A percentile compares a stretch with the other conserved stretches of the same genome.
phyloP scores from a whole-genome alignment of 2,329 filamentous ascomycete species.

The Dothiorella sarmentorum region DNA sequence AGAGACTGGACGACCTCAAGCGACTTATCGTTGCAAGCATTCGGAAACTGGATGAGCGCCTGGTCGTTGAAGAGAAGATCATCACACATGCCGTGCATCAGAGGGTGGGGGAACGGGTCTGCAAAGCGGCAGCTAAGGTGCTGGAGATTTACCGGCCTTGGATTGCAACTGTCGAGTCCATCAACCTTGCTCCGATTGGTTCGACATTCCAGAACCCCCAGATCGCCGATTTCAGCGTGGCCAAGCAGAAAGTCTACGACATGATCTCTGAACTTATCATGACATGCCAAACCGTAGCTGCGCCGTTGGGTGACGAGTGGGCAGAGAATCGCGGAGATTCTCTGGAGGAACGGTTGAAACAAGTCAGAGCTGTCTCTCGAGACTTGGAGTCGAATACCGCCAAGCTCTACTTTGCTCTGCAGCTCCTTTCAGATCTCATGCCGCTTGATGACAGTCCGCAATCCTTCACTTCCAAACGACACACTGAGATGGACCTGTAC shows the following conservation, averaged over 20 bases:
- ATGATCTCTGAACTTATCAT: conserved; percentile 85
- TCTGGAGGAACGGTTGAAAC: conserved; percentile 78
- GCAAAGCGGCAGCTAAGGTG: conserved; percentile 71
- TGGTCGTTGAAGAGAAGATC: conserved; percentile 74
- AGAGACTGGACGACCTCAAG: conserved; percentile 81
- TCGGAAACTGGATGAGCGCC: conserved; percentile 79
- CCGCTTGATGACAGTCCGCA: conserved; percentile 40
- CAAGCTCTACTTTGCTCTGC: conserved; percentile 82
- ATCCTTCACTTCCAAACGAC: conserved; percentile 38
- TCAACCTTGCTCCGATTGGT: conserved; percentile 77
- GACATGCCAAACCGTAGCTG: conserved; percentile 85
- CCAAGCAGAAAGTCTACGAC: conserved; percentile 93
- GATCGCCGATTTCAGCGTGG: conserved; percentile 77
- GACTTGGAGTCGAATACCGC: conserved; percentile 83
- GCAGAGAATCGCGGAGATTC: conserved; percentile 86
- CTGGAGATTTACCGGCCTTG: conserved; percentile 87
- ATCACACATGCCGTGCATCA: conserved; percentile 76
- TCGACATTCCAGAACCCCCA: conserved; percentile 80
- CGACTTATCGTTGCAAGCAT: conserved; percentile 81
- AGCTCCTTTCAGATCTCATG: conserved; percentile 80
- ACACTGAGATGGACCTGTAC: conserved; percentile 36
- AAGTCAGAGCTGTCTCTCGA: conserved; percentile 71
- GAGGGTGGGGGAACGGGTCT: conserved; percentile 77
- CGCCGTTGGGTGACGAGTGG: conserved; percentile 93
- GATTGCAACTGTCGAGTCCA: conserved; percentile 85